Evolutionary conservation across 139 green algal genomes (phyloP), one percentile per base, ranked within the genome.

Genomic region (Chlorokybus atmophyticus): DNA sequence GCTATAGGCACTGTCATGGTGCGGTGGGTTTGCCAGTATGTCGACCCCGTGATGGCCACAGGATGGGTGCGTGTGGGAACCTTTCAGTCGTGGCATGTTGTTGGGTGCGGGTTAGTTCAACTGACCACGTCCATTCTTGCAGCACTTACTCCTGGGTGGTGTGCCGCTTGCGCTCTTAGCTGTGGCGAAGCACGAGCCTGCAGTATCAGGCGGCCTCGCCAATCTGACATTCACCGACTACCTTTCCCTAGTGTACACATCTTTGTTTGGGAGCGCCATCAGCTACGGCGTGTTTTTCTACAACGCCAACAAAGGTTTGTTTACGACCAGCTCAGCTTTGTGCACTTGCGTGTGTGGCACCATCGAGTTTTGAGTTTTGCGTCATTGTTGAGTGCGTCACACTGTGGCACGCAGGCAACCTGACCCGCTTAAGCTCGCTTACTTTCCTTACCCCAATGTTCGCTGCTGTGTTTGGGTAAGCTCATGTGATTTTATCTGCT

Each of bases 391-490:
- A 47, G 38, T 17, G 27, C 17, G 8, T 30, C 14, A 31, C n/a
- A 10, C 14, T 10, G 53, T 32, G 14, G 4, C 21, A 48, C 54
- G 50, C 60, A 68, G 59, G 58, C 4, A 74, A 67, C 41, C 42
- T 97, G 1, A 96, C 91, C 7, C 67, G 77, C 3, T 79, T 98
- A 2, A 88, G 74, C 42, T 85, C 67, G 32, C 68, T 98, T 1
- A 98, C 91, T 6, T 98, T 98, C 68, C 66, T 98, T 14, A 98
- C 90, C 2, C 90, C 90, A 21, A 77, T 93, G 51, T 94, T 95
- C 82, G 87, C 88, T 19, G 77, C 79, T 2, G 42, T 67, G 3
- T 81, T 77, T 17, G 74, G 63, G 63, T 69, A 27, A 49, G 58
- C 44, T 8, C 10, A 26, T 38, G 21, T 28, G 27, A 30, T 21